Conservation (phyloP, 2,329 filamentous ascomycete genomes). For the Monascus ruber region DNA sequence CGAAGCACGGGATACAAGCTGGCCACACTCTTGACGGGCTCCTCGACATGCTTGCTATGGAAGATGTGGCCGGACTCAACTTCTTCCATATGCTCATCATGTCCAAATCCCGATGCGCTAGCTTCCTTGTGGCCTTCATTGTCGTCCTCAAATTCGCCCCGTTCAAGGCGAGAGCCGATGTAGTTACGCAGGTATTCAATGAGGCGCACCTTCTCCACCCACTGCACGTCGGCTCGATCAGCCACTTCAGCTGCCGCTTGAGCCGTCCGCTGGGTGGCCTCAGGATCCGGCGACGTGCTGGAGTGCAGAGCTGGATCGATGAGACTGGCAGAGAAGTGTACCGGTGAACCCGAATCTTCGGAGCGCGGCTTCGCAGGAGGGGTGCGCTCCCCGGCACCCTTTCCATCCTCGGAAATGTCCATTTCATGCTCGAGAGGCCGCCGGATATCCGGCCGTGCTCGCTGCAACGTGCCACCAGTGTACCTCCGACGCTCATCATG, state of each 20-base stretch:
- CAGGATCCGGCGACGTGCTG: slow-evolving; percentile 18
- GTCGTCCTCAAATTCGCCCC: slow-evolving; percentile 36
- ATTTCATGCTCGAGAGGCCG: slow-evolving; percentile 22
- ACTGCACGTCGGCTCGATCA: slow-evolving; percentile 40
- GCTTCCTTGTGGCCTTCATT: slow-evolving; percentile 8
- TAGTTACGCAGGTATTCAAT: slow-evolving; percentile 49
- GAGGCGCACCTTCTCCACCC: slow-evolving; percentile 55
- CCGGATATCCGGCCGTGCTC: slow-evolving; percentile 35
- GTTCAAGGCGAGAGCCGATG: slow-evolving; percentile 44
- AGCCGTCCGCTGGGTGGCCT: slow-evolving; percentile 23
- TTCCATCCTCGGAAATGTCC: slow-evolving; percentile 23
- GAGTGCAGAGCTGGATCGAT: slow-evolving; percentile 33
- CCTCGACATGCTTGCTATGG: background rate
- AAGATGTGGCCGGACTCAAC: slow-evolving; percentile 1
- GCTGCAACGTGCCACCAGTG: slow-evolving; percentile 49
- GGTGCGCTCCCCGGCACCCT: slow-evolving; percentile 21
- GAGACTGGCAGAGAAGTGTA: slow-evolving; percentile 24
- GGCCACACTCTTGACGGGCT: background rate
- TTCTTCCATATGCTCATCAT: slow-evolving; percentile 10
- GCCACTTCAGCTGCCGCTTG: slow-evolving; percentile 29
- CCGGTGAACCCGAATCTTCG: slow-evolving; percentile 6
- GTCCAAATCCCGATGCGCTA: slow-evolving; percentile 10
- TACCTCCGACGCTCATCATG: slow-evolving; percentile 50
- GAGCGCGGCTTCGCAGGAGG: slow-evolving; percentile 18
- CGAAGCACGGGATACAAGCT: slow-evolving; percentile 14